A percentile compares a stretch with the other conserved stretches of the same genome.
Evolutionary conservation across 2,329 filamentous ascomycete species (phyloP).

Genomic region (Microdochium nivale): DNA sequence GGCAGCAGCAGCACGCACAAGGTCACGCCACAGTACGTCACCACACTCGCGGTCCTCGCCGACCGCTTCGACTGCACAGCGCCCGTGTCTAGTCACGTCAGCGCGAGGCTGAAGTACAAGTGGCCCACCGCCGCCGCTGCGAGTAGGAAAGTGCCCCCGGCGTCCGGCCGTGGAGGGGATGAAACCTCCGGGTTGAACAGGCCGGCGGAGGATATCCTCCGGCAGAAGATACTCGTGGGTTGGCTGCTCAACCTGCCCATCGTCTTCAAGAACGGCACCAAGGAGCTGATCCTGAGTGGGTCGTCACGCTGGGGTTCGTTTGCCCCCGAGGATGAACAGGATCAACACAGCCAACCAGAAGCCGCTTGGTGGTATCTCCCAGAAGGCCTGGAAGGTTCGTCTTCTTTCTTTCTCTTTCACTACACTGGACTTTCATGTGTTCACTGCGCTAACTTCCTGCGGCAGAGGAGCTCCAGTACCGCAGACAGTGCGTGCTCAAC

Average conservation of each 20-base stretch:
- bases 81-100: conserved; percentile 44
- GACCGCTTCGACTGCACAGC: conserved; percentile 63
- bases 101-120: conserved; percentile 39
- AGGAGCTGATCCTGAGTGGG: conserved; percentile 58
- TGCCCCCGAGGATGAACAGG: conserved; percentile 20
- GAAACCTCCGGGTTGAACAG: conserved; percentile 21
- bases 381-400: conserved; percentile 55
- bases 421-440: no score
- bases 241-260: conserved; percentile 55
- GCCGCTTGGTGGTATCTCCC: conserved; percentile 68
- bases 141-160: conserved; percentile 22
- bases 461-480: conserved; percentile 55
- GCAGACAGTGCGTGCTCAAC: conserved; percentile 58
- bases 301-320: conserved; percentile 48
- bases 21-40: conserved; percentile 51
- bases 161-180: conserved; percentile 25
- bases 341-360: conserved; percentile 22
- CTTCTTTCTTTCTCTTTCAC: neutral
- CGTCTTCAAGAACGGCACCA: conserved; percentile 52
- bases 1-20: conserved; percentile 19
- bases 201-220: conserved; percentile 54
- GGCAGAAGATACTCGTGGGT: conserved; percentile 61
- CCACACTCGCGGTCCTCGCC: conserved; percentile 60
- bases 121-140: conserved; percentile 41
- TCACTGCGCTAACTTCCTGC: no score